Evolutionary conservation across 2,329 filamentous ascomycete genomes (phyloP).

Genomic region (Aspergillus niger): DNA sequence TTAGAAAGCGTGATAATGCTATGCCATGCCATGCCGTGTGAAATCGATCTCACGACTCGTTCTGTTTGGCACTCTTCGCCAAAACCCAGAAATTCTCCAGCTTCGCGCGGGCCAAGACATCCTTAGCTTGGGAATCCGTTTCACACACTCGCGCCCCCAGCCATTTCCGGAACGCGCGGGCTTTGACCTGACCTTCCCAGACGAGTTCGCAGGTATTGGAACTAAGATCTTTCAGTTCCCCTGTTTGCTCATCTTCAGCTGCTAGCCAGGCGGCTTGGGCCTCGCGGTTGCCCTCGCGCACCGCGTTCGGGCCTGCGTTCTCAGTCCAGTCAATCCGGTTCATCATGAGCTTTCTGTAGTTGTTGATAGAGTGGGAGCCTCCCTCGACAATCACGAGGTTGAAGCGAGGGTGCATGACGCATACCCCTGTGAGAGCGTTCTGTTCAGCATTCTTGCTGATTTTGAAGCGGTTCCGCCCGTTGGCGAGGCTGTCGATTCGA

Average conservation of each 20-base stretch:
- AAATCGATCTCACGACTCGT: slow-evolving; percentile 25
- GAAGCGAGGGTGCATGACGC: slow-evolving; percentile 85
- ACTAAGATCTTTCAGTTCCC: slow-evolving; percentile 77
- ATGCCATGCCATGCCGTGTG: neutral
- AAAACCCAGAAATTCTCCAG: slow-evolving; percentile 95
- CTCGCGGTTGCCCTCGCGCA: slow-evolving; percentile 60
- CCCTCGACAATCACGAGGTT: slow-evolving; percentile 91
- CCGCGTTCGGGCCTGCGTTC: slow-evolving; percentile 68
- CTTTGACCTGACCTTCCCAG: slow-evolving; percentile 88
- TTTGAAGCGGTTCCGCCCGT: slow-evolving; percentile 91
- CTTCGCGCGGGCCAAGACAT: slow-evolving; percentile 75
- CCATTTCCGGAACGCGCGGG: slow-evolving; percentile 82
- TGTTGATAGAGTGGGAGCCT: slow-evolving; percentile 76
- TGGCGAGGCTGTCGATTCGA: slow-evolving; percentile 84
- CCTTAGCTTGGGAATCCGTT: slow-evolving; percentile 84
- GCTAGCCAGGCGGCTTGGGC: slow-evolving; percentile 72
- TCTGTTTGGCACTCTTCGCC: slow-evolving; percentile 66
- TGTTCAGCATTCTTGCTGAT: slow-evolving; percentile 92
- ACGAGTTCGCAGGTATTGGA: slow-evolving; percentile 79
- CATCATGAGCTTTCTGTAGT: slow-evolving; percentile 90
- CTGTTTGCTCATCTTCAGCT: slow-evolving; percentile 71
- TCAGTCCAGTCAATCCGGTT: slow-evolving; percentile 95
- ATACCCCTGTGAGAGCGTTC: slow-evolving; percentile 81
- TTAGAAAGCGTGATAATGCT: neutral
- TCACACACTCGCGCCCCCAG: slow-evolving; percentile 81